These are phyloP conservation scores for Barbatosphaeria neglecta DNA, from an alignment of 495 filamentous ascomycete species.

Conservation along the genomic window DNA sequence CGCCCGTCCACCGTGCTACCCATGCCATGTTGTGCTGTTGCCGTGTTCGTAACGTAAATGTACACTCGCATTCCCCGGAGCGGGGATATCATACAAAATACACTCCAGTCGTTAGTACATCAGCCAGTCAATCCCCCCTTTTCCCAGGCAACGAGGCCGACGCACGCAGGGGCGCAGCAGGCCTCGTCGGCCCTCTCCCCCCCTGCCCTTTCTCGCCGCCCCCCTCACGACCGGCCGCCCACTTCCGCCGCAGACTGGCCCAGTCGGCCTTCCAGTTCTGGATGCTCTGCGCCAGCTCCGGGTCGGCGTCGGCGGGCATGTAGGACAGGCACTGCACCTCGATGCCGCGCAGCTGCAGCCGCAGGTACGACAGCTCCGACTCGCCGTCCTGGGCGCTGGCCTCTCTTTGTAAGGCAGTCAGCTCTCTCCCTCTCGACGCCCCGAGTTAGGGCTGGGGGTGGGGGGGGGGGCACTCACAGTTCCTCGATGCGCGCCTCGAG, in stretches of 20 bases:
- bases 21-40: no score
- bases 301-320: slow-evolving; percentile 25
- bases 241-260: slow-evolving; percentile 16
- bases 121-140: no score
- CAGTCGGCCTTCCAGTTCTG: slow-evolving; percentile 35
- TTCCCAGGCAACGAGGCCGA: no score
- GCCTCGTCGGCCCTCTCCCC: no score
- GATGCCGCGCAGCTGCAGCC: slow-evolving; percentile 40
- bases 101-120: no score
- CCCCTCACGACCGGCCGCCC: slow-evolving; percentile 9
- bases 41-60: no score
- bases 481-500: slow-evolving; percentile 36
- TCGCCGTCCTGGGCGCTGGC: slow-evolving; percentile 16
- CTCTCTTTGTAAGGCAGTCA: no score
- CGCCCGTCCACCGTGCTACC: no score
- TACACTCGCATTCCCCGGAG: no score
- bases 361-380: slow-evolving; percentile 36
- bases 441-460: not conserved
- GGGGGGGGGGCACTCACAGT: slow-evolving; percentile 22
- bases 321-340: slow-evolving; percentile 35
- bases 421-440: no score
- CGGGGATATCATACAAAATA: no score
- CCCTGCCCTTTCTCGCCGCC: slow-evolving; percentile 4
- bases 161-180: no score
- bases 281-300: slow-evolving; percentile 31